Evolutionary conservation across 2,329 filamentous ascomycete genomes (phyloP).

Genomic region (Diaporthe caulivora): DNA sequence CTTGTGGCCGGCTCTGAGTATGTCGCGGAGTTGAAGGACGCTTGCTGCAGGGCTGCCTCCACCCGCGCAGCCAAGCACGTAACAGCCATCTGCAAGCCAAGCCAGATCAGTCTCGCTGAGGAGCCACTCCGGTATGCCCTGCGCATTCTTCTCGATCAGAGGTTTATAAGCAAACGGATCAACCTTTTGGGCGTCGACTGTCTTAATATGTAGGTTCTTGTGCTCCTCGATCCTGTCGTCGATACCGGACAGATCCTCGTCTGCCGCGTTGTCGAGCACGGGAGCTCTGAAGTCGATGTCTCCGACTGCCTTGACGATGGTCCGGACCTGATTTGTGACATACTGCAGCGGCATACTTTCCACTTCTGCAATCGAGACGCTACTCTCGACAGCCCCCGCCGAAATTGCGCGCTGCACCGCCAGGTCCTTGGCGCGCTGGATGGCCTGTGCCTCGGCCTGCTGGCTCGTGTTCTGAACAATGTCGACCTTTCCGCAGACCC

Average conservation of each 20-base stretch:
- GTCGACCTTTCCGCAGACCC: slow-evolving; percentile 51
- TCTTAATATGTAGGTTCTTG: slow-evolving; percentile 54
- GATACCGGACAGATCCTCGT: slow-evolving; percentile 35
- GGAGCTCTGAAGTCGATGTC: slow-evolving; percentile 55
- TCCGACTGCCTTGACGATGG: slow-evolving; percentile 53
- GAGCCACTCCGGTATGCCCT: slow-evolving; percentile 52
- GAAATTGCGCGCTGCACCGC: slow-evolving; percentile 41
- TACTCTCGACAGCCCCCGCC: slow-evolving; percentile 44
- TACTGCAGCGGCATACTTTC: slow-evolving; percentile 55
- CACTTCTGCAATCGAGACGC: slow-evolving; percentile 54
- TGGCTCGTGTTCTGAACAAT: slow-evolving; percentile 40
- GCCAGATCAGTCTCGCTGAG: slow-evolving; percentile 59
- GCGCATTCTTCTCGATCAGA: slow-evolving; percentile 47
- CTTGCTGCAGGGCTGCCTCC: slow-evolving; percentile 56
- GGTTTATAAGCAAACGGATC: slow-evolving; percentile 51
- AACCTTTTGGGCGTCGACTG: slow-evolving; percentile 40
- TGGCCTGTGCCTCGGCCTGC: slow-evolving; percentile 41
- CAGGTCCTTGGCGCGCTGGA: slow-evolving; percentile 42
- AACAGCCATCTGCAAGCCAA: slow-evolving; percentile 59
- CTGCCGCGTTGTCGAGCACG: slow-evolving; percentile 36
- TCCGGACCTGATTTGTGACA: slow-evolving; percentile 49
- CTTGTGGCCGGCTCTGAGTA: slow-evolving; percentile 54
- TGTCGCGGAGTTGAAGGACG: slow-evolving; percentile 53
- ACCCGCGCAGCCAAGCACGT: slow-evolving; percentile 61
- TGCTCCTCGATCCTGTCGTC: slow-evolving; percentile 32